Evolutionary conservation across 164 flowering plant species (phyloP).

Genomic region (Magnolia officinalis): DNA sequence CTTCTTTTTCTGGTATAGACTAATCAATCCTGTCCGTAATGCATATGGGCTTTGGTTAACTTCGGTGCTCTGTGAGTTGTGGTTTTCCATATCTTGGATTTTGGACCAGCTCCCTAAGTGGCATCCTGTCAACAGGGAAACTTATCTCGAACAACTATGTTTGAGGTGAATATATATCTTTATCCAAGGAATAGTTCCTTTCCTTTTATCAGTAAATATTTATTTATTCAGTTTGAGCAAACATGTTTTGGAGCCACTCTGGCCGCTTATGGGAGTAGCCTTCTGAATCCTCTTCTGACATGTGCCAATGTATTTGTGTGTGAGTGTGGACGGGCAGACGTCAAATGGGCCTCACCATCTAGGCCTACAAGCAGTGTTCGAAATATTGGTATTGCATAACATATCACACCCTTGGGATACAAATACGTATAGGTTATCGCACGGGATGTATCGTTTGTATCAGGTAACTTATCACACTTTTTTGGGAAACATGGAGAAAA

Average conservation of each 20-base stretch:
- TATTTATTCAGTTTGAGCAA: background rate
- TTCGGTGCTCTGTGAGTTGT: conserved; percentile 27
- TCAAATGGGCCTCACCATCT: too few relatives aligned
- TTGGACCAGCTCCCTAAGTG: conserved; percentile 25
- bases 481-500: too few relatives aligned
- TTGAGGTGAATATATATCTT: conserved; percentile 12
- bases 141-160: conserved; percentile 18
- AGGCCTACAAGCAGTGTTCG: too few relatives aligned
- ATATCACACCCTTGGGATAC: too few relatives aligned
- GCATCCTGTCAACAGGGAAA: conserved; percentile 20
- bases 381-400: too few relatives aligned
- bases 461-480: too few relatives aligned
- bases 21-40: conserved; percentile 16
- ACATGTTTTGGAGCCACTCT: background rate
- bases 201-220: background rate
- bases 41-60: conserved; percentile 26
- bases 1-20: conserved; percentile 18
- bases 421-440: too few relatives aligned
- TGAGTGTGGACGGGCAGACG: too few relatives aligned
- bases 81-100: conserved; percentile 24
- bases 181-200: background rate
- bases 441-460: too few relatives aligned
- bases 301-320: background rate
- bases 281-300: background rate
- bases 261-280: background rate